Conservation (phyloP, 1,284 basidiomycete species). For the Wolfiporia cocos region DNA sequence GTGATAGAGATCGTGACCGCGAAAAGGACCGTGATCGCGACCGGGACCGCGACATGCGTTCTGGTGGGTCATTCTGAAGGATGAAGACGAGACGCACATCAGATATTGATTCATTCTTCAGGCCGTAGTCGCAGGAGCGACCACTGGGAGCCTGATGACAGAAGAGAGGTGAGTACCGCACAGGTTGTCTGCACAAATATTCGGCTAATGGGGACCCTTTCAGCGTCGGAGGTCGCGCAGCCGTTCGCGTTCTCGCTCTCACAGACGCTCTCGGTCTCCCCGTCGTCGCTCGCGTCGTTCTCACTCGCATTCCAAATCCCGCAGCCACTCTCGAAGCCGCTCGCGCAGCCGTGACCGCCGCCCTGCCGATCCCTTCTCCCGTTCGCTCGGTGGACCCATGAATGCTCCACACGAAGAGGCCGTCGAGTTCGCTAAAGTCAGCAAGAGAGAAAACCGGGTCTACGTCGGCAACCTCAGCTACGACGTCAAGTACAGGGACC, state of each 20-base stretch:
- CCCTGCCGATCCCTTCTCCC: slow-evolving; percentile 57
- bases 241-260: slow-evolving; percentile 58
- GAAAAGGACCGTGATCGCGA: slow-evolving; percentile 31
- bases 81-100: slow-evolving; percentile 35
- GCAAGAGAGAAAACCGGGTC: slow-evolving; percentile 96
- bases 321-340: slow-evolving; percentile 51
- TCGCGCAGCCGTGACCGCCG: slow-evolving; percentile 60
- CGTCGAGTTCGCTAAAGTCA: slow-evolving; percentile 84
- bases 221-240: slow-evolving; percentile 47
- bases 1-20: slow-evolving; percentile 33
- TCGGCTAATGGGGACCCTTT: slow-evolving; percentile 10
- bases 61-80: background rate
- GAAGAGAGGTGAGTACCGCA: slow-evolving; percentile 50
- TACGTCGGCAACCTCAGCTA: slow-evolving; percentile 98
- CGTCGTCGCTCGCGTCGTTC: slow-evolving; percentile 52
- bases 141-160: slow-evolving; percentile 75
- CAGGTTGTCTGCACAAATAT: slow-evolving; percentile 10
- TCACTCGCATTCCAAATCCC: slow-evolving; percentile 50
- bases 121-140: slow-evolving; percentile 45
- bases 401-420: slow-evolving; percentile 88
- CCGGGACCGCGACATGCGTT: slow-evolving; percentile 23
- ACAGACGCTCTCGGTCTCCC: slow-evolving; percentile 61
- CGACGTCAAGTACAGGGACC: slow-evolving; percentile 95
- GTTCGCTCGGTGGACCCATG: slow-evolving; percentile 86
- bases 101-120: slow-evolving; percentile 6